Evolutionary conservation across 2,329 filamentous ascomycete species (phyloP).

Genomic region (Zymoseptoria pseudotritici): DNA sequence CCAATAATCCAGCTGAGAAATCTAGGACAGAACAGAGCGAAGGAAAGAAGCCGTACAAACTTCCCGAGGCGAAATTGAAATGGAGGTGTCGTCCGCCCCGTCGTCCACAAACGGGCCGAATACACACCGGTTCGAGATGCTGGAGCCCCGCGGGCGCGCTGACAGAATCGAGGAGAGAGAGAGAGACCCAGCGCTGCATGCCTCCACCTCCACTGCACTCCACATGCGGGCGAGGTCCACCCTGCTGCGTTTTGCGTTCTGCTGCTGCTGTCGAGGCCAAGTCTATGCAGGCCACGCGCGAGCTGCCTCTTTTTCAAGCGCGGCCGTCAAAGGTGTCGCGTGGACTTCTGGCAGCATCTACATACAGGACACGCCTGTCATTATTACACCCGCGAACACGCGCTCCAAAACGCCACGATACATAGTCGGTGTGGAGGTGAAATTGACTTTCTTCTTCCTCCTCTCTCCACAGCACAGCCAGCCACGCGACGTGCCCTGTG

Average conservation of each 20-base stretch:
- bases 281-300: not conserved
- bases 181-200: not conserved
- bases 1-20: not conserved
- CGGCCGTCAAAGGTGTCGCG: too few species aligned
- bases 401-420: not conserved
- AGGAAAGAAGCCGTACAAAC: not conserved
- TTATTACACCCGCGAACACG: not conserved
- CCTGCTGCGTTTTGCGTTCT: not conserved
- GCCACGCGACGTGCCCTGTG: not conserved
- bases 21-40: not conserved
- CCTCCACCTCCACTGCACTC: not conserved
- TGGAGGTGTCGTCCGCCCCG: not conserved
- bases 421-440: not conserved
- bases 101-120: not conserved
- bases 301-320: too few species aligned
- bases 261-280: not conserved
- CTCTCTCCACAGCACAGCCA: not conserved
- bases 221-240: not conserved
- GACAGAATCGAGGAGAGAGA: not conserved
- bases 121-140: not conserved
- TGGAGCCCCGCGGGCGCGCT: not conserved
- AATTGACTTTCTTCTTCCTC: not conserved
- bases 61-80: not conserved
- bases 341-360: not conserved
- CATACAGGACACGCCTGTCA: not conserved